Evolutionary conservation across 345 rosid genomes (phyloP).

Genomic region (Psidium guajava): DNA sequence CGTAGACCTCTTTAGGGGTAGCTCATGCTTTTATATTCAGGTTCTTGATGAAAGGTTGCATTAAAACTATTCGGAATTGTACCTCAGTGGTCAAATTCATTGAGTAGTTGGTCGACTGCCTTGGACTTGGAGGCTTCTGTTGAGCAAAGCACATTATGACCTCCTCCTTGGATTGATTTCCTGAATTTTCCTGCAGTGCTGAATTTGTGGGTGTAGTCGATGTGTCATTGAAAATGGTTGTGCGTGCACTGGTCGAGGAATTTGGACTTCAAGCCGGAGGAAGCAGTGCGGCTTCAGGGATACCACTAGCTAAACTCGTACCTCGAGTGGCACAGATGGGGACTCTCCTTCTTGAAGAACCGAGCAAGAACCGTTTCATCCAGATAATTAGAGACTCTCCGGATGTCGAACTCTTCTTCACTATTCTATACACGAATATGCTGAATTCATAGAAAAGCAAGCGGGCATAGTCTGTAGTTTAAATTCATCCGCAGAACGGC

Average conservation of each 20-base stretch:
- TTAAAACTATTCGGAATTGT: neutral
- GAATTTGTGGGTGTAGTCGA: constrained; percentile 57
- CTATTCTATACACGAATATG: constrained; percentile 68
- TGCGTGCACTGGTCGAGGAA: constrained; percentile 42
- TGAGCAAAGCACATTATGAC: neutral
- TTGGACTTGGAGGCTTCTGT: neutral
- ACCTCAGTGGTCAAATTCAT: neutral
- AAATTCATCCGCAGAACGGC: neutral
- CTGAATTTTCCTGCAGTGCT: constrained; percentile 35
- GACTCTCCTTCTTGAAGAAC: constrained; percentile 40
- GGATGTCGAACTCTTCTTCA: constrained; percentile 76
- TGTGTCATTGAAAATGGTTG: constrained; percentile 46
- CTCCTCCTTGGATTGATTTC: neutral
- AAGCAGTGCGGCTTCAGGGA: constrained; percentile 26
- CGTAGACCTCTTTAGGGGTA: neutral
- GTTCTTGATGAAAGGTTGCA: neutral
- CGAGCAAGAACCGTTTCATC: constrained; percentile 51
- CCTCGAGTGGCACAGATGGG: constrained; percentile 61
- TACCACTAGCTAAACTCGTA: constrained; percentile 68
- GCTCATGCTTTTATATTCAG: neutral
- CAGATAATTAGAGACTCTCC: constrained; percentile 38
- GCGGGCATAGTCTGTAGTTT: constrained; percentile 3
- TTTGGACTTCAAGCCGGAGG: constrained; percentile 33
- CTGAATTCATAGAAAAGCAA: constrained; percentile 23
- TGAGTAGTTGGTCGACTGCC: neutral